These are phyloP conservation scores for Fusarium cicatricum DNA, from an alignment of 2,329 filamentous ascomycete species.

Conservation along the genomic window DNA sequence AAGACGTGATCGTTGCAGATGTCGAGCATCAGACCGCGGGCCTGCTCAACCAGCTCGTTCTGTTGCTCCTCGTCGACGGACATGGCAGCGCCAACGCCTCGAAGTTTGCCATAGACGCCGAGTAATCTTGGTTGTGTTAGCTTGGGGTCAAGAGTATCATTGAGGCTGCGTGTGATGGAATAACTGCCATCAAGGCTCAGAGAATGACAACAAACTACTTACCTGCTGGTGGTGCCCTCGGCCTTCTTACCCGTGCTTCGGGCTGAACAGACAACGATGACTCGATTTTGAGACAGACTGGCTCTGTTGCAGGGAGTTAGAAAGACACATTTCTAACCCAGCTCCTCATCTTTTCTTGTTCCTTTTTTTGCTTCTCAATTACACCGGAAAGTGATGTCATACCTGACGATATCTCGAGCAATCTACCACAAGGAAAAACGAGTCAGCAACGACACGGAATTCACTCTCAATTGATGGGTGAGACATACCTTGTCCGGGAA, in stretches of 20 bases:
- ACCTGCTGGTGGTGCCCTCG: slow-evolving; percentile 95
- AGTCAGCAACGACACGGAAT: slow-evolving; percentile 10
- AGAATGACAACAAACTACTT: slow-evolving; percentile 55
- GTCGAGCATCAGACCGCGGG: slow-evolving; percentile 77
- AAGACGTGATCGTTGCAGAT: slow-evolving; percentile 84
- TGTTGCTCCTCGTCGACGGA: slow-evolving; percentile 62
- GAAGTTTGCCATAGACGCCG: slow-evolving; percentile 66
- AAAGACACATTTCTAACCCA: slow-evolving; percentile 12
- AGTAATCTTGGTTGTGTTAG: slow-evolving; percentile 56
- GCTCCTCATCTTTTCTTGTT: slow-evolving; percentile 1
- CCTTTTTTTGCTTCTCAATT: not conserved
- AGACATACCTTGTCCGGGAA: slow-evolving; percentile 74
- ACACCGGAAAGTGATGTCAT: slow-evolving; percentile 29
- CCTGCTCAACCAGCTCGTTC: slow-evolving; percentile 64
- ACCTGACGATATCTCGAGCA: slow-evolving; percentile 55
- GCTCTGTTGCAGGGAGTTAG: slow-evolving; percentile 43
- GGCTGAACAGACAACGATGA: slow-evolving; percentile 95
- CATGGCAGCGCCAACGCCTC: slow-evolving; percentile 60
- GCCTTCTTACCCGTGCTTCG: slow-evolving; percentile 93
- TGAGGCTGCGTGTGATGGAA: not conserved
- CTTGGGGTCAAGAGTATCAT: not conserved
- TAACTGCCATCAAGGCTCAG: not conserved
- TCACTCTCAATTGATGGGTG: slow-evolving; percentile 9
- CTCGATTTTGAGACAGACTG: slow-evolving; percentile 71
- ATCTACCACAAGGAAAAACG: slow-evolving; percentile 42